Conservation (phyloP, 2,329 filamentous ascomycete genomes). For the Ceratocystis lukuohia region DNA sequence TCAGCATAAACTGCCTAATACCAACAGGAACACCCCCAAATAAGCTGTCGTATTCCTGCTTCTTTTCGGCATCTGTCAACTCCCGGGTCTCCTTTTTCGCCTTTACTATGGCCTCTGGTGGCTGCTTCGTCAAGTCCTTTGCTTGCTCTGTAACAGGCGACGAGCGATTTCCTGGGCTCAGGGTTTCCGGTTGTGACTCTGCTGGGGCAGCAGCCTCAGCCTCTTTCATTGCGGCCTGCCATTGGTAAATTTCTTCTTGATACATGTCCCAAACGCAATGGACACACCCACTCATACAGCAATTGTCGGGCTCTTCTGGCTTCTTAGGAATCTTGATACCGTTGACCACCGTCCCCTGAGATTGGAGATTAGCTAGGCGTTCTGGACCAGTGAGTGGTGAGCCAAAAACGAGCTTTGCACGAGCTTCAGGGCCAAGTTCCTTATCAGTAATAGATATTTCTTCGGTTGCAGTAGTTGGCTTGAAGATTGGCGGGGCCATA, state of each 20-base stretch:
- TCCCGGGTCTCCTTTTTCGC: background rate
- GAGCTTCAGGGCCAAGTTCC: slow-evolving; percentile 36
- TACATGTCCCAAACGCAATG: slow-evolving; percentile 94
- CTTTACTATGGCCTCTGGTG: background rate
- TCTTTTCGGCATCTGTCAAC: background rate
- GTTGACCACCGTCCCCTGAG: slow-evolving; percentile 52
- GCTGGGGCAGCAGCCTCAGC: slow-evolving; percentile 31
- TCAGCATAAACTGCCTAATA: slow-evolving; percentile 94
- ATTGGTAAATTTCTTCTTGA: slow-evolving; percentile 84
- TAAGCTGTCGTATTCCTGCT: slow-evolving; percentile 47
- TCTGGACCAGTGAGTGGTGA: slow-evolving; percentile 62
- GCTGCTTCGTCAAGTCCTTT: background rate
- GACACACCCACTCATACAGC: slow-evolving; percentile 97
- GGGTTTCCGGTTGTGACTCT: slow-evolving; percentile 17
- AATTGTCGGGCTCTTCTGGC: slow-evolving; percentile 88
- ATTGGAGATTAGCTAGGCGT: slow-evolving; percentile 43
- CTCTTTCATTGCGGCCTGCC: slow-evolving; percentile 52
- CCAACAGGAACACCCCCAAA: slow-evolving; percentile 78
- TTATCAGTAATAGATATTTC: slow-evolving; percentile 30
- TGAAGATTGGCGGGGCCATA: slow-evolving; percentile 1
- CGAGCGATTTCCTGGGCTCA: background rate
- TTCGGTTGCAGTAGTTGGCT: slow-evolving; percentile 16
- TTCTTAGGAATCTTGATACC: slow-evolving; percentile 72
- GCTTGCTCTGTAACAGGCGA: background rate
- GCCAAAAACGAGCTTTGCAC: slow-evolving; percentile 63